phyloP scores from a whole-genome alignment of 2,329 filamentous ascomycete species.

The Alternaria arborescens region DNA sequence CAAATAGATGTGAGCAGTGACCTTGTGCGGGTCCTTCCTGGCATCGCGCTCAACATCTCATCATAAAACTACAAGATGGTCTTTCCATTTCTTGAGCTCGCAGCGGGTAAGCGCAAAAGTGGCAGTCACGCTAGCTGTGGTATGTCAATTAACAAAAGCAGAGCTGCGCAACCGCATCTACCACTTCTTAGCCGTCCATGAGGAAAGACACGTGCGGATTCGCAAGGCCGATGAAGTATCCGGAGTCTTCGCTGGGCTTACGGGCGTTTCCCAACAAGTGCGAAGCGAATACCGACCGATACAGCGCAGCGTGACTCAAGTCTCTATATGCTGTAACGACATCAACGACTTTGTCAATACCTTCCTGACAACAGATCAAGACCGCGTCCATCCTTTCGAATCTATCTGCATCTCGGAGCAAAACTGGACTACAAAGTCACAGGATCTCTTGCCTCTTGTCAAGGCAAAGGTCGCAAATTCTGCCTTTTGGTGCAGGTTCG shows the following conservation, averaged over 20 bases:
- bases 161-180: slow-evolving; percentile 5
- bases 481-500: neutral
- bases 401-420: neutral
- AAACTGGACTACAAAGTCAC: neutral
- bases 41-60: neutral
- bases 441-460: neutral
- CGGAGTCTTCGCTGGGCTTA: neutral
- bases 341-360: neutral
- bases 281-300: slow-evolving; percentile 4
- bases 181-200: neutral
- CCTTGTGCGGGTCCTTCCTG: neutral
- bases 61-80: neutral
- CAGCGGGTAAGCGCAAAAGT: neutral
- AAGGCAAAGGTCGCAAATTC: neutral
- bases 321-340: neutral
- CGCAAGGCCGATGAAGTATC: neutral
- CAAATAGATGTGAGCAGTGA: no score
- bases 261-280: neutral
- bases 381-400: neutral
- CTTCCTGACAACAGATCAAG: neutral
- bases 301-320: neutral
- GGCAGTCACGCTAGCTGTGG: neutral
- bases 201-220: neutral
- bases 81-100: neutral
- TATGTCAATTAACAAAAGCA: neutral